Base-by-base conservation (phyloP, 1,284 basidiomycete genomes). In the Moniliella sp. region DNA sequence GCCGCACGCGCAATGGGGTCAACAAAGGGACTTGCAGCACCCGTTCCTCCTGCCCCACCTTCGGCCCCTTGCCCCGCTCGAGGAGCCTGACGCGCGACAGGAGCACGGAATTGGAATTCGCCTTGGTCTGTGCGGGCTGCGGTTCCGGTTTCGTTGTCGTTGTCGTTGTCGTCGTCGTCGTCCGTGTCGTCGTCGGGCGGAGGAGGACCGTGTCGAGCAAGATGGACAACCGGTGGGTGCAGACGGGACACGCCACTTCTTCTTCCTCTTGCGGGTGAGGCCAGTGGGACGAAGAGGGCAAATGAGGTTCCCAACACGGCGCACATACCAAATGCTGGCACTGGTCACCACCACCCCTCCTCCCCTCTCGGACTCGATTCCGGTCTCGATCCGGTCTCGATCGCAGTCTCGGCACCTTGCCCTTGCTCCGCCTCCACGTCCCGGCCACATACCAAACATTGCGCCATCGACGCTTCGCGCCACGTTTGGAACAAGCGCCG, bases 321-420 rank as follows among this genome's bases (percentile, higher is more conserved):
- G 60, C 59, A 50, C 52, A 66, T 61, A 80, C 84, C 18, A 94
- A 66, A 61, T 97, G 91, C 52, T 83, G 78, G 62, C 91, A 99
- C 36, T 76, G 72, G 88, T 93, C 49, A 99, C 41, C 7, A 61
- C 48, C 3, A 53, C 48, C 18, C 36, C 35, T 2, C 16, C 16
- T 16, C 14, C 13, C 12, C 15, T n/a, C n/a, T 31, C 34, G 15
- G 16, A 25, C 8, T 31, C 34, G 5, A 17, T 14, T 4, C 10
- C 16, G 13, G 14, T 11, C 14, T 19, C n/a, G 31, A 13, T 11
- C 18, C 25, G 9, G 16, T 12, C 5, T 18, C 25, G 10, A 13
- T 18, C 3, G 29, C 29, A 10, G 21, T 31, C 18, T 31, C 25
- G 18, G 17, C 4, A 1, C 16, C 18, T 4, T 25, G 23, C 8